Evolutionary conservation across 2,329 filamentous ascomycete genomes (phyloP).

Genomic region (Akanthomyces muscarius): DNA sequence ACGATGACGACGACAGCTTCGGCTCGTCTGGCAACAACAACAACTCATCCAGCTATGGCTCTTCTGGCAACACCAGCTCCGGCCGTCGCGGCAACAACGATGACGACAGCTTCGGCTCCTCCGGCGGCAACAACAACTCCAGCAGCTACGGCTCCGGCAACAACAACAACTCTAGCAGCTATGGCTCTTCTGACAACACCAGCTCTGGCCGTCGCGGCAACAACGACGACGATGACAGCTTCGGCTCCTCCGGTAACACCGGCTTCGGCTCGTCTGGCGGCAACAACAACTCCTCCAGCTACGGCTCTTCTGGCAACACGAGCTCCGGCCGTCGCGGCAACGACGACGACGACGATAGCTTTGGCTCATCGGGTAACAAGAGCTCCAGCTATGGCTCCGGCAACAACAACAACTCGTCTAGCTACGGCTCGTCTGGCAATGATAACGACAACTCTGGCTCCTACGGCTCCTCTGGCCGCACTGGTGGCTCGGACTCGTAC

Average conservation of each 20-base stretch:
- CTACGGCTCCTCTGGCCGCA: slow-evolving; percentile 16
- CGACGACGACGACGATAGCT: slow-evolving; percentile 19
- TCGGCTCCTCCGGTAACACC: slow-evolving; percentile 22
- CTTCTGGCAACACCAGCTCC: slow-evolving; percentile 21
- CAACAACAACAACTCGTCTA: slow-evolving; percentile 13
- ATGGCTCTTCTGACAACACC: slow-evolving; percentile 25
- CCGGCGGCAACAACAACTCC: slow-evolving; percentile 7
- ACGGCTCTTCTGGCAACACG: slow-evolving; percentile 25
- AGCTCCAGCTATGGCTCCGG: slow-evolving; percentile 22
- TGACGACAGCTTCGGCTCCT: slow-evolving; percentile 20
- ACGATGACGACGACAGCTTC: slow-evolving; percentile 7
- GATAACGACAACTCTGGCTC: slow-evolving; percentile 16
- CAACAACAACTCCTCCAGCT: slow-evolving; percentile 21
- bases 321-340: slow-evolving; percentile 18
- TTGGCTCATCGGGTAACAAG: slow-evolving; percentile 22
- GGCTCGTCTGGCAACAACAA: slow-evolving; percentile 18
- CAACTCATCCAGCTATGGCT: slow-evolving; percentile 22
- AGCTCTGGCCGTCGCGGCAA: slow-evolving; percentile 18
- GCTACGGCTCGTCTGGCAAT: neutral
- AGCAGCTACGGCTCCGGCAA: neutral
- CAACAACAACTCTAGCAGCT: slow-evolving; percentile 22
- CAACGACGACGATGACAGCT: slow-evolving; percentile 19
- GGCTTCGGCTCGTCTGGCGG: slow-evolving; percentile 19
- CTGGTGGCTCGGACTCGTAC: slow-evolving; percentile 16
- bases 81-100: slow-evolving; percentile 24